phyloP scores from a whole-genome alignment of 495 filamentous ascomycete genomes.

The Talaromyces wortmannii region DNA sequence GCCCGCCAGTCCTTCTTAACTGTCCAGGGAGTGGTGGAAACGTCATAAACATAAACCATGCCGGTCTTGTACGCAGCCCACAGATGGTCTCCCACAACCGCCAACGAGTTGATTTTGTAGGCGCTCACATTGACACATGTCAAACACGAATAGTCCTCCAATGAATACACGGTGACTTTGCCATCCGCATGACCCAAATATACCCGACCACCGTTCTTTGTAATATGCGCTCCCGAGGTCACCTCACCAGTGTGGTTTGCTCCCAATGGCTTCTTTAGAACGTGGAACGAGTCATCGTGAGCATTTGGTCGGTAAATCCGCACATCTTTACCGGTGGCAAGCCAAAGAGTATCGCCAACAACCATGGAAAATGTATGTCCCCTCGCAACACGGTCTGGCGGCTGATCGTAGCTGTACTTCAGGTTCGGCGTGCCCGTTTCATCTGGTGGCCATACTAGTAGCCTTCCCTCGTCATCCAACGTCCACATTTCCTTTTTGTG shows the following conservation, averaged over 20 bases:
- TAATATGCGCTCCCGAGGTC: conserved; percentile 74
- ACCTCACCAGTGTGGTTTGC: conserved; percentile 71
- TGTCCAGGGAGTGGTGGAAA: conserved; percentile 71
- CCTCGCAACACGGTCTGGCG: conserved; percentile 65
- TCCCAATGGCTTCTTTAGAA: conserved; percentile 59
- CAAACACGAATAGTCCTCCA: conserved; percentile 64
- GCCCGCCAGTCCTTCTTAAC: conserved; percentile 93
- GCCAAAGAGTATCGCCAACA: conserved; percentile 74
- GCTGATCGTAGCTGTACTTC: conserved; percentile 49
- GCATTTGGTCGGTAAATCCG: conserved; percentile 71
- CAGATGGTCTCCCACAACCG: conserved; percentile 73
- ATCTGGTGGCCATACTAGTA: conserved; percentile 84
- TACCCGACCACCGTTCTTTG: conserved; percentile 68
- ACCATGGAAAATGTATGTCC: conserved; percentile 86
- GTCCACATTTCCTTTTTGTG: conserved; percentile 91
- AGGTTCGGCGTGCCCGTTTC: conserved; percentile 67
- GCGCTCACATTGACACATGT: conserved; percentile 76
- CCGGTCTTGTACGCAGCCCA: conserved; percentile 96
- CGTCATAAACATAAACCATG: conserved; percentile 93
- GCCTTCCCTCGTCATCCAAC: conserved; percentile 79
- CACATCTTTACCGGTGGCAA: conserved; percentile 82
- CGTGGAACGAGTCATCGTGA: conserved; percentile 64
- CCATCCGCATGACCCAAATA: conserved; percentile 92
- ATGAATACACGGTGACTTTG: conserved; percentile 87
- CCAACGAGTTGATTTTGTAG: conserved; percentile 90